Conservation (phyloP, 2,329 filamentous ascomycete genomes). For the Clonostachys sp. region DNA sequence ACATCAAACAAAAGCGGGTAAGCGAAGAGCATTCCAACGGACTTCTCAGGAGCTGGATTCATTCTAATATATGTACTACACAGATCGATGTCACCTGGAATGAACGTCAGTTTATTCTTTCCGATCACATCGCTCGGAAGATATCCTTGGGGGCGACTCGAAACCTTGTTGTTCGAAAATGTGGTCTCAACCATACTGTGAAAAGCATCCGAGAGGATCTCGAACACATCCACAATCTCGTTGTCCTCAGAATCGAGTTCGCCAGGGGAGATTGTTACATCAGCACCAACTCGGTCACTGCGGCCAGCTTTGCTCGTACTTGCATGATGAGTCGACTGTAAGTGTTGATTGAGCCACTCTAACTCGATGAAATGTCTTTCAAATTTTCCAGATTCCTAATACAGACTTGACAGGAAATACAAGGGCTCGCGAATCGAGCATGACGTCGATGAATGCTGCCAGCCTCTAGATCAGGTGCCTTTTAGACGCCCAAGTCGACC, state of each 20-base stretch:
- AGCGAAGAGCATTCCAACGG: conserved; percentile 14
- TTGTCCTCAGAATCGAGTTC: conserved; percentile 63
- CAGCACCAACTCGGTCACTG: conserved; percentile 72
- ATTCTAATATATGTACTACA: conserved; percentile 1
- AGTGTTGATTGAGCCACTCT: conserved; percentile 13
- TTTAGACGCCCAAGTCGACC: not conserved
- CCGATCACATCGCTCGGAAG: conserved; percentile 58
- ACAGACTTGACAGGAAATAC: conserved; percentile 52
- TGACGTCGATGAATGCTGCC: conserved; percentile 68
- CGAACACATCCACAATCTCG: conserved; percentile 77
- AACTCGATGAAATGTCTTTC: not conserved
- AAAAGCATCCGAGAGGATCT: conserved; percentile 65
- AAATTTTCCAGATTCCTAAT: conserved; percentile 7
- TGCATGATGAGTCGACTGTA: conserved; percentile 68
- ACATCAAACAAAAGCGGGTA: conserved; percentile 65
- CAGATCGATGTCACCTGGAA: conserved; percentile 68
- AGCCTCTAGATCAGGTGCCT: conserved; percentile 35
- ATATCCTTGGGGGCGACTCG: conserved; percentile 64
- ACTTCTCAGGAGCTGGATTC: not conserved
- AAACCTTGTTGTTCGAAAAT: conserved; percentile 65
- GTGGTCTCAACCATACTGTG: conserved; percentile 55
- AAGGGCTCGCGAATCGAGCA: conserved; percentile 68
- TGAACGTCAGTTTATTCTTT: conserved; percentile 64
- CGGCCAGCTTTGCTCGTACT: conserved; percentile 68
- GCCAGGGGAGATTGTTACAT: conserved; percentile 58